A percentile compares a stretch with the other conserved stretches of the same genome.
phyloP scores from a whole-genome alignment of 768 basidiomycete species.

The Rossbeevera mucosa region DNA sequence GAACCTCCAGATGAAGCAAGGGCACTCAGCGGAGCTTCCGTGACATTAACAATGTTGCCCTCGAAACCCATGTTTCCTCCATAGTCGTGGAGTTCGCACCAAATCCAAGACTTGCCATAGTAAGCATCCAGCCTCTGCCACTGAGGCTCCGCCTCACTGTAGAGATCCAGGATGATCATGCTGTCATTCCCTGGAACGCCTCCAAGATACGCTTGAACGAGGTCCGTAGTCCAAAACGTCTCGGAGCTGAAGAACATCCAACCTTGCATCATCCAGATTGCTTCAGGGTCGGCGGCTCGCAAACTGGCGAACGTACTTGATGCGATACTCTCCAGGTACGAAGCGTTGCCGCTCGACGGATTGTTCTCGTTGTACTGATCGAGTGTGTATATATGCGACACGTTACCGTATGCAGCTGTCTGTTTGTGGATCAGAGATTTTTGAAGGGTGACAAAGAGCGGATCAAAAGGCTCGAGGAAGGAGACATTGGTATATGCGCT shows the following conservation, averaged over 20 bases:
- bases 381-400: conserved; percentile 41
- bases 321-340: conserved; percentile 33
- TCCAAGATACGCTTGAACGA: conserved; percentile 36
- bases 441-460: conserved; percentile 35
- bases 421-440: conserved; percentile 31
- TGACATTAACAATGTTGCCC: neutral
- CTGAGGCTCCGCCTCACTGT: conserved; percentile 37
- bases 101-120: conserved; percentile 28
- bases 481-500: conserved; percentile 32
- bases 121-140: conserved; percentile 39
- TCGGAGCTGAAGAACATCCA: conserved; percentile 38
- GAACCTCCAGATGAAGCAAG: conserved; percentile 27
- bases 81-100: neutral
- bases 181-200: conserved; percentile 34
- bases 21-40: conserved; percentile 14
- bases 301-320: conserved; percentile 35
- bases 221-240: conserved; percentile 38
- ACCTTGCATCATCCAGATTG: conserved; percentile 41
- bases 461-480: conserved; percentile 19
- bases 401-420: conserved; percentile 32
- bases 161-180: conserved; percentile 41
- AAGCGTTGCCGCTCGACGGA: conserved; percentile 31
- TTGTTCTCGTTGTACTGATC: conserved; percentile 20
- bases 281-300: conserved; percentile 36
- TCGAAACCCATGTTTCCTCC: neutral